Evolutionary conservation across 225 moss, liverwort and hornwort species (phyloP), one percentile per base, ranked within the genome.

Genomic region (Asterella californica): DNA sequence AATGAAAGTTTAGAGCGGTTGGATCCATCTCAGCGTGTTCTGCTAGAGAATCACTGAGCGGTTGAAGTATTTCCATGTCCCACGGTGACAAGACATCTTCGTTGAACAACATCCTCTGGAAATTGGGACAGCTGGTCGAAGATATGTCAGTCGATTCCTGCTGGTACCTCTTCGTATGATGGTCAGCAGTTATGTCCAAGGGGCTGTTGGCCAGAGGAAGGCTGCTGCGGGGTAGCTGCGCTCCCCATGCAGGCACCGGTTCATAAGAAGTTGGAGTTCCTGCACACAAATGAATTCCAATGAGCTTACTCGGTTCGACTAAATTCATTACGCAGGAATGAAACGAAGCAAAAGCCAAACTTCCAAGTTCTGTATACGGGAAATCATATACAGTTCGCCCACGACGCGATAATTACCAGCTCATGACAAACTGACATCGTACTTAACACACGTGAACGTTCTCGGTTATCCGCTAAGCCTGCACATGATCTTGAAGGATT

Each of bases 11-110:
- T 14, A 72, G 45, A 18, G 74, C 49, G 24, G 79, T 74, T 8
- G 82, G 76, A 61, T 85, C 52, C 70, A 84, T 78, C 59, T 30
- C 59, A 25, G 66, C 10, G 50, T 72, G 60, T 15, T 80, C 72
- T 27, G 63, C 72, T 29, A 74, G 52, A 53, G 74, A 74, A 74
- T 74, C 74, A 2, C 68, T 63, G 18, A 85, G 70, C 19, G 82
- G 80, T 54, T 82, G 79, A 37, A 82, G 79, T 38, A 85, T 82
- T 42, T 85, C 85, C 82, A 85, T 82, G 62, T 85, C 82, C 85
- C 85, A 85, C 15, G 81, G 73, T 67, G 74, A 81, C 70, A 85
- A 78, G 47, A 82, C 85, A 9, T 85, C 80, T 21, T 78, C 70
- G 79, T 72, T 80, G 30, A 79, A 79, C 52, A 77, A 25, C 82